Percentiles rank a stretch among this genome's conserved stretches.
Evolutionary conservation across 1,284 basidiomycete species (phyloP).

Genomic region (Amylostereum areolatum): DNA sequence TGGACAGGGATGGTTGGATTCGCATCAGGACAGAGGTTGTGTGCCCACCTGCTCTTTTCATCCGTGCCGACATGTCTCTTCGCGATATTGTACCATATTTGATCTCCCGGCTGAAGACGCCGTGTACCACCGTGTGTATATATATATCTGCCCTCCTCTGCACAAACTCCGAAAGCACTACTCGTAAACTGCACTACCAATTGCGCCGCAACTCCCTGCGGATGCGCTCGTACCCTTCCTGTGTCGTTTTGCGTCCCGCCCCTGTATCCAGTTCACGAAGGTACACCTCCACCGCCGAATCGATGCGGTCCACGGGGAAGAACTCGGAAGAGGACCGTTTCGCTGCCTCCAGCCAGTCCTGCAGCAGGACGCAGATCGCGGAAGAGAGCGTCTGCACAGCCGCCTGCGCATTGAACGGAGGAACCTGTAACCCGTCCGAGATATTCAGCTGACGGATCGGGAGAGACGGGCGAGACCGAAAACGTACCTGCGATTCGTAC

Average conservation of each 20-base stretch:
- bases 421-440: constrained; percentile 42
- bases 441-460: not conserved
- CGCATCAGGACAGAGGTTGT: no score
- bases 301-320: constrained; percentile 70
- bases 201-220: constrained; percentile 62
- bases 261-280: constrained; percentile 55
- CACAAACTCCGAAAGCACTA: no score
- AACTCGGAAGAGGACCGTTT: constrained; percentile 60
- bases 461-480: not conserved
- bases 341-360: constrained; percentile 72
- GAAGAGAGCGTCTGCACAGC: constrained; percentile 74
- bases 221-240: constrained; percentile 55
- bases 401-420: constrained; percentile 74
- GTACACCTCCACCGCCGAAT: constrained; percentile 65
- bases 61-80: no score
- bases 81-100: no score
- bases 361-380: constrained; percentile 70
- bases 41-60: no score
- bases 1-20: no score
- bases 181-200: constrained; percentile 36
- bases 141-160: no score
- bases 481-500: constrained; percentile 77
- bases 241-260: constrained; percentile 47
- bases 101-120: no score
- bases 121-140: no score